These are phyloP conservation scores for Russula sp. DNA, from an alignment of 768 basidiomycete species.

Conservation along the genomic window DNA sequence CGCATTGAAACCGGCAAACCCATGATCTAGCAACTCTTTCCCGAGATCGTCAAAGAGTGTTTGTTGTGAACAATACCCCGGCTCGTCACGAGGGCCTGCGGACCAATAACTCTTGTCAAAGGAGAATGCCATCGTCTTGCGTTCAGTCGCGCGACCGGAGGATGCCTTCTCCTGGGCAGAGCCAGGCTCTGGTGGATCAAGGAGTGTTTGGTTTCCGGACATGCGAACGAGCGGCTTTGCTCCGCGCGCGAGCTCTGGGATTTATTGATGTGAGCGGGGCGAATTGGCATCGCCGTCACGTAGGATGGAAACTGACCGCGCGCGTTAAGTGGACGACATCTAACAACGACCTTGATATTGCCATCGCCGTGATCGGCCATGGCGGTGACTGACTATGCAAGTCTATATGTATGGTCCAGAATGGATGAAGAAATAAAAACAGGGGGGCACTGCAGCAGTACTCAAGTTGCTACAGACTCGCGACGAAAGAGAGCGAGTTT, in stretches of 20 bases:
- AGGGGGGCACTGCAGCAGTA: background rate
- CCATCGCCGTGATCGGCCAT: slow-evolving; percentile 80
- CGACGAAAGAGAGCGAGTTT: too few species aligned
- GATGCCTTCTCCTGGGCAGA: slow-evolving; percentile 48
- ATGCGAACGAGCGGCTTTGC: slow-evolving; percentile 94
- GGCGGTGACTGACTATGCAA: slow-evolving; percentile 24
- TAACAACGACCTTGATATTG: slow-evolving; percentile 88
- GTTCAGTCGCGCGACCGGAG: slow-evolving; percentile 79
- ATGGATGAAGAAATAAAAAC: background rate
- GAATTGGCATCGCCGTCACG: background rate
- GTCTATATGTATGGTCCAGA: slow-evolving; percentile 7
- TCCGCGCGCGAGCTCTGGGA: slow-evolving; percentile 81
- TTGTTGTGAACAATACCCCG: slow-evolving; percentile 88
- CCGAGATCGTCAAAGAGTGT: slow-evolving; percentile 93
- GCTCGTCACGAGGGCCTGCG: slow-evolving; percentile 83
- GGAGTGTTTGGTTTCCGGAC: slow-evolving; percentile 87
- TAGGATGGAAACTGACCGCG: slow-evolving; percentile 58
- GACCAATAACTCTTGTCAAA: slow-evolving; percentile 99
- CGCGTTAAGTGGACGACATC: slow-evolving; percentile 94
- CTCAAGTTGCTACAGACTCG: background rate
- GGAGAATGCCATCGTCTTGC: slow-evolving; percentile 84
- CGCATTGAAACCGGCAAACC: slow-evolving; percentile 94
- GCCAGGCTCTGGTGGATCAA: slow-evolving; percentile 83
- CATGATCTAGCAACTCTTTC: slow-evolving; percentile 89
- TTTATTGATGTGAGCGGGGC: background rate